phyloP scores from a whole-genome alignment of 2,329 filamentous ascomycete genomes.

The Diplodia sapinea region DNA sequence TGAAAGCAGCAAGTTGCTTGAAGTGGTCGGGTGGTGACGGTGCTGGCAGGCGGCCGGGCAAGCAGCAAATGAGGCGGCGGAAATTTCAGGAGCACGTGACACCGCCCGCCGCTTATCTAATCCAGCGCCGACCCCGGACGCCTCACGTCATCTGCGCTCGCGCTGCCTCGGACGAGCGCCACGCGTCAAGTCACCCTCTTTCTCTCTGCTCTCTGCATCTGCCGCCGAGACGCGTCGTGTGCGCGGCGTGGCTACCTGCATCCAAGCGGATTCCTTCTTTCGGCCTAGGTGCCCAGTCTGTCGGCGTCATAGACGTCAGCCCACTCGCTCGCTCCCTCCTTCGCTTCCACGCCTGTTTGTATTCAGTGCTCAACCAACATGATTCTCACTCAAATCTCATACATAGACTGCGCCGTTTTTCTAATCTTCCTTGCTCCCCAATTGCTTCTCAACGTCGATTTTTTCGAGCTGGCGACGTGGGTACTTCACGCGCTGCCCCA shows the following conservation, averaged over 20 bases:
- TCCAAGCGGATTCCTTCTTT: conserved; percentile 13
- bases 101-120: conserved; percentile 14
- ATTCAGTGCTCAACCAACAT: conserved; percentile 52
- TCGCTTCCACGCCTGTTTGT: neutral
- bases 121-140: conserved; percentile 6
- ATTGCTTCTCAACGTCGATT: conserved; percentile 70
- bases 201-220: neutral
- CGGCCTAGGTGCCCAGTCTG: conserved; percentile 18
- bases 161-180: neutral
- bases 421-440: conserved; percentile 73
- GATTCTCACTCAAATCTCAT: conserved; percentile 76
- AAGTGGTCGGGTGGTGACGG: conserved; percentile 11
- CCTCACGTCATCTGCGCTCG: conserved; percentile 13
- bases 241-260: neutral
- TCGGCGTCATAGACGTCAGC: conserved; percentile 24
- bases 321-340: neutral
- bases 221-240: conserved; percentile 3
- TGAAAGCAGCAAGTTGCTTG: conserved; percentile 4
- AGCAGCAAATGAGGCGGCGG: conserved; percentile 28
- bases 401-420: conserved; percentile 77
- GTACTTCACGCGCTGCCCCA: conserved; percentile 71
- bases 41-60: conserved; percentile 17
- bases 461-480: conserved; percentile 64
- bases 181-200: conserved; percentile 1
- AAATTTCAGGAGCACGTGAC: conserved; percentile 21